A percentile compares a stretch with the other conserved stretches of the same genome.
Evolutionary conservation across 2,329 filamentous ascomycete species (phyloP).

Genomic region (Fusarium incarnatum): DNA sequence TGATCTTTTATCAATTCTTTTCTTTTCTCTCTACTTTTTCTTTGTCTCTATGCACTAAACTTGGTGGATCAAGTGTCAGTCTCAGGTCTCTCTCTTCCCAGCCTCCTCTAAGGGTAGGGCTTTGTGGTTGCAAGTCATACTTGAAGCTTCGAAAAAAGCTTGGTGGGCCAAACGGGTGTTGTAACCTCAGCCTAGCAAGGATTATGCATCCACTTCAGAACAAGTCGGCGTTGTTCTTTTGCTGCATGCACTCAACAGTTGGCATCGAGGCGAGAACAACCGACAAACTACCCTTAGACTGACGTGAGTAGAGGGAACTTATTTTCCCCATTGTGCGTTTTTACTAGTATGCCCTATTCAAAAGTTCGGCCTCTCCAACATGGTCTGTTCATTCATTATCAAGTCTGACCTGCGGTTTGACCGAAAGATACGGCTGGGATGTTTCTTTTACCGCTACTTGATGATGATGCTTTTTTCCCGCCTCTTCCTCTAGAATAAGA

Average conservation of each 20-base stretch:
- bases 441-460: constrained; percentile 16
- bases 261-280: constrained; percentile 22
- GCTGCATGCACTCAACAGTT: constrained; percentile 48
- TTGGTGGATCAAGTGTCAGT: constrained; percentile 8
- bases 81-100: constrained; percentile 2
- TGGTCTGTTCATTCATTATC: neutral
- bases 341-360: constrained; percentile 27
- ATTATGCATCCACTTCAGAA: constrained; percentile 16
- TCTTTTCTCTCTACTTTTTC: neutral
- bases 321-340: constrained; percentile 31
- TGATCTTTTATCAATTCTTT: constrained; percentile 25
- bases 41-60: neutral
- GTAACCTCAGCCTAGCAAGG: constrained; percentile 23
- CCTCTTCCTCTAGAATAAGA: neutral
- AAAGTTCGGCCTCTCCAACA: neutral
- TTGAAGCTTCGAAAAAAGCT: constrained; percentile 12
- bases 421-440: neutral
- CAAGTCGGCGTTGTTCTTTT: constrained; percentile 28
- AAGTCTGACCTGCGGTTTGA: neutral
- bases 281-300: neutral
- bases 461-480: neutral
- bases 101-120: constrained; percentile 5
- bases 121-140: constrained; percentile 10
- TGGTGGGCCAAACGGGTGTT: constrained; percentile 23
- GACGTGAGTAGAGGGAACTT: constrained; percentile 16